Evolutionary conservation across 441 rosid species (phyloP).

Genomic region (Populus hybrid): DNA sequence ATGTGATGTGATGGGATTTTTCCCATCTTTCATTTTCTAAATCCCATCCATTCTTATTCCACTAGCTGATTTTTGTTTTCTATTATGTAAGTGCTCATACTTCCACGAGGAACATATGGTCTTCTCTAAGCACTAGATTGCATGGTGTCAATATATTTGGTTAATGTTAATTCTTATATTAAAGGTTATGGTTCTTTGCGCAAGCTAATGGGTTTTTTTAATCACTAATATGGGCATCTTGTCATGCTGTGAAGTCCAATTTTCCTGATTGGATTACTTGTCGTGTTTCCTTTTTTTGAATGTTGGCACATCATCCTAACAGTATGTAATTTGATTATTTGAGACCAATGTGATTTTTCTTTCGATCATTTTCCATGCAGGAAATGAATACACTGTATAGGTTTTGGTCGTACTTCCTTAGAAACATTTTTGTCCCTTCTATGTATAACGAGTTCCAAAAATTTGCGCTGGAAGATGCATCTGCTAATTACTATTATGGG

Average conservation of each 20-base stretch:
- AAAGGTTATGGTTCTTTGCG: neutral
- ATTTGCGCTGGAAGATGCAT: slow-evolving; percentile 85
- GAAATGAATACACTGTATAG: slow-evolving; percentile 97
- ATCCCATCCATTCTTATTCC: neutral
- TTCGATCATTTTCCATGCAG: slow-evolving; percentile 43
- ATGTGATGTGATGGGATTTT: neutral
- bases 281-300: neutral
- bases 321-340: neutral
- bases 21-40: neutral
- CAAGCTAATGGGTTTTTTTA: neutral
- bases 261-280: neutral
- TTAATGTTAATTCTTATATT: neutral
- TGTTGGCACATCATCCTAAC: neutral
- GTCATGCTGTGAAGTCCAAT: neutral
- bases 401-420: slow-evolving; percentile 94
- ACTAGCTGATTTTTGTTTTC: neutral
- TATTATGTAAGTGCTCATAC: neutral
- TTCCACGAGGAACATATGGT: neutral
- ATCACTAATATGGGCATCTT: neutral
- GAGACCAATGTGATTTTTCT: neutral
- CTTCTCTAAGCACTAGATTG: neutral
- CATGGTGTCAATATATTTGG: neutral
- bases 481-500: slow-evolving; percentile 79
- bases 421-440: slow-evolving; percentile 67
- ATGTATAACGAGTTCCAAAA: slow-evolving; percentile 88